phyloP scores from a whole-genome alignment of 2,329 filamentous ascomycete species.

The Bipolaris bicolor region DNA sequence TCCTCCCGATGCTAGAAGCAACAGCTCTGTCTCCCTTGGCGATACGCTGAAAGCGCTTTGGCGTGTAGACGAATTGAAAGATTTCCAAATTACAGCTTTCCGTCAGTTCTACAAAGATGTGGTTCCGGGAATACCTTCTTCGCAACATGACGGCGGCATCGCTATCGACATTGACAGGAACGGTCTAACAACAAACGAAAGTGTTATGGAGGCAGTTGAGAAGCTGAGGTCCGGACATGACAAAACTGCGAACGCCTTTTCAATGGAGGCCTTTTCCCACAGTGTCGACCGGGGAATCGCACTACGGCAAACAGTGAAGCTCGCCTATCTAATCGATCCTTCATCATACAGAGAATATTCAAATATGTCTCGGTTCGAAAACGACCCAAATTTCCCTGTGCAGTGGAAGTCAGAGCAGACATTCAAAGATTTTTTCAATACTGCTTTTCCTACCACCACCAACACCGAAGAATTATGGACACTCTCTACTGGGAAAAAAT shows the following conservation, averaged over 20 bases:
- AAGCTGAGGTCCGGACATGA: not conserved
- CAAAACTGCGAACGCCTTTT: not conserved
- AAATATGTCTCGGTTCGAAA: not conserved
- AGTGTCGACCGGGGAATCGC: not conserved
- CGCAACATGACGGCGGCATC: not conserved
- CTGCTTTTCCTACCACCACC: not conserved
- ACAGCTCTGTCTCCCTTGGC: not conserved
- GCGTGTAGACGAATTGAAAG: not conserved
- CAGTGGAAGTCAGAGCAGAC: not conserved
- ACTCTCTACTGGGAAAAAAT: not conserved
- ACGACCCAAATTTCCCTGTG: not conserved
- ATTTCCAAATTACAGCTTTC: not conserved
- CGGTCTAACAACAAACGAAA: not conserved
- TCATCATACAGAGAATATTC: not conserved
- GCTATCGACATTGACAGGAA: not conserved
- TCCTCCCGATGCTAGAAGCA: not conserved
- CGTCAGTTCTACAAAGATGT: not conserved
- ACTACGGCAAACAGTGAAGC: not conserved
- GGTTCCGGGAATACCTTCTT: not conserved
- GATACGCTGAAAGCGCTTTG: not conserved
- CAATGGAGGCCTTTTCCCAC: not conserved
- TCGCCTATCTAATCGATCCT: not conserved
- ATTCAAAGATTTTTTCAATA: not conserved
- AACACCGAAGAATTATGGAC: not conserved
- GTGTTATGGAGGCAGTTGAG: not conserved